Evolutionary conservation across 2,329 filamentous ascomycete genomes (phyloP).

Genomic region (Ramularia endophylla): DNA sequence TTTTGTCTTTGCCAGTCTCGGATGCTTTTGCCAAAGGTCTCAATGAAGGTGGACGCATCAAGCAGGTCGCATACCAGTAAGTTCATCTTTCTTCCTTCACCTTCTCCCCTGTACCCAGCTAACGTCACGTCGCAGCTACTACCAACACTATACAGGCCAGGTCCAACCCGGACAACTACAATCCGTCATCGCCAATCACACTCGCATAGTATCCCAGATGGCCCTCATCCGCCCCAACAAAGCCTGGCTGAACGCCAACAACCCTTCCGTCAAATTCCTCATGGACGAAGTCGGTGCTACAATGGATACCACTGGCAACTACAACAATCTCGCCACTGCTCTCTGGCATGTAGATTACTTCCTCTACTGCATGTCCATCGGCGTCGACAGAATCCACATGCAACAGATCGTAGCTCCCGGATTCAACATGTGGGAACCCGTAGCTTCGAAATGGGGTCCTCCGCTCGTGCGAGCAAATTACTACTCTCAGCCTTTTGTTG

Average conservation of each 20-base stretch:
- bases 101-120: neutral
- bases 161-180: constrained; percentile 3
- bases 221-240: constrained; percentile 2
- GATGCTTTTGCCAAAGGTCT: constrained; percentile 1
- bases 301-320: constrained; percentile 1
- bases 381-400: constrained; percentile 6
- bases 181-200: constrained; percentile 7
- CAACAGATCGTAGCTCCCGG: constrained; percentile 7
- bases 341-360: constrained; percentile 9
- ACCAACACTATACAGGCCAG: constrained; percentile 1
- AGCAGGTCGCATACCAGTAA: constrained; percentile 8
- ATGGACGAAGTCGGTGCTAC: constrained; percentile 8
- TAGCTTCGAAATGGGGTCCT: neutral
- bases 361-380: constrained; percentile 6
- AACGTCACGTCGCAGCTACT: constrained; percentile 2
- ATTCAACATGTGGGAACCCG: constrained; percentile 9
- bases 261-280: neutral
- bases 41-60: neutral
- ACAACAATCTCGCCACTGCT: constrained; percentile 9
- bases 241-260: neutral
- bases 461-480: constrained; percentile 6
- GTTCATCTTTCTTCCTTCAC: neutral
- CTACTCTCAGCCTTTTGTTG: constrained; percentile 7
- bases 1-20: neutral
- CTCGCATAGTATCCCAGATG: constrained; percentile 5